These are phyloP conservation scores for Westerdykella ornata DNA, from an alignment of 2,329 filamentous ascomycete species.

Conservation along the genomic window DNA sequence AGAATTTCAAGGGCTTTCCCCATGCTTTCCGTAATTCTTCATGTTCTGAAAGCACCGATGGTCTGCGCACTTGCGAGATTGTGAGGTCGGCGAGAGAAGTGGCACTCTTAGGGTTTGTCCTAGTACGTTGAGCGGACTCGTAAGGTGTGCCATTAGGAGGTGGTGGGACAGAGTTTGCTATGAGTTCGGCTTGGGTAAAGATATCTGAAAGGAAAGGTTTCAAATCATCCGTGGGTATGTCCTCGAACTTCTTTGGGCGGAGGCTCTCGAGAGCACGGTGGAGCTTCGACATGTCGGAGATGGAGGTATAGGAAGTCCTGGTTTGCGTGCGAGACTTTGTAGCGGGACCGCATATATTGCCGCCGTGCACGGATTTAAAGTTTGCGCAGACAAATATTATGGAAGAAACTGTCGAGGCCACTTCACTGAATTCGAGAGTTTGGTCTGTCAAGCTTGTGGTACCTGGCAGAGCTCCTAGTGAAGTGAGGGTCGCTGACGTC, in stretches of 20 bases:
- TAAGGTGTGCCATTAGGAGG: slow-evolving; percentile 43
- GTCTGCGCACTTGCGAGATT: slow-evolving; percentile 46
- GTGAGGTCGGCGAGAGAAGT: slow-evolving; percentile 48
- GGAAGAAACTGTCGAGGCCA: too few species aligned
- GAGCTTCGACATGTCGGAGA: slow-evolving; percentile 30
- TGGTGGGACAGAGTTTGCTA: slow-evolving; percentile 70
- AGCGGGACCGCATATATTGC: too few species aligned
- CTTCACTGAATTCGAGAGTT: too few species aligned
- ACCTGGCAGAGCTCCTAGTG: too few species aligned
- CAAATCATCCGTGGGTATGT: slow-evolving; percentile 41
- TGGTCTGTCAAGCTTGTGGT: too few species aligned
- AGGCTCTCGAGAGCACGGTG: slow-evolving; percentile 43
- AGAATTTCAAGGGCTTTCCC: slow-evolving; percentile 74
- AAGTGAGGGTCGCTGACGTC: too few species aligned
- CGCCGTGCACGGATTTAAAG: too few species aligned
- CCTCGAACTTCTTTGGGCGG: slow-evolving; percentile 40
- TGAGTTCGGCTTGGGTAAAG: slow-evolving; percentile 56
- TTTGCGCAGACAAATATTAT: too few species aligned
- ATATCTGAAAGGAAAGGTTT: slow-evolving; percentile 35
- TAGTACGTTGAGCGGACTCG: slow-evolving; percentile 47
- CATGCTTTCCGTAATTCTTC: slow-evolving; percentile 68
- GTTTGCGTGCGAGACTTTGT: too few species aligned
- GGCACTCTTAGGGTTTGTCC: slow-evolving; percentile 51
- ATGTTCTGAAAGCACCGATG: slow-evolving; percentile 48
- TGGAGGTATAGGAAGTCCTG: not conserved